Evolutionary conservation across 306 rosid species (phyloP).

Genomic region (Rosa chinensis): DNA sequence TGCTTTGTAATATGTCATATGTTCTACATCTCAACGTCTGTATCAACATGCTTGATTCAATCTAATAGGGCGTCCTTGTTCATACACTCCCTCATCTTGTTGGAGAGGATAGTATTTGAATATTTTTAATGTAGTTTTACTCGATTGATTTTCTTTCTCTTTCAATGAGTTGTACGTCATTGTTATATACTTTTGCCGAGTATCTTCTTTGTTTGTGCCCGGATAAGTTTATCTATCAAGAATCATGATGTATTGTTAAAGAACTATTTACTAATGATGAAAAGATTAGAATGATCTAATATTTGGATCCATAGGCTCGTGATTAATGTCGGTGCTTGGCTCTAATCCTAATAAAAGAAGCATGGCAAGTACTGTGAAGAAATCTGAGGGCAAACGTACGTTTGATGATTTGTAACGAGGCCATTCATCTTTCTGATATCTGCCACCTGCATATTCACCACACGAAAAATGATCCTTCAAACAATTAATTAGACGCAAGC

Average conservation of each 20-base stretch:
- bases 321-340: too few relatives aligned
- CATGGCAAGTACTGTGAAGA: constrained; percentile 30
- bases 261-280: background rate
- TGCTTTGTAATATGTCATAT: background rate
- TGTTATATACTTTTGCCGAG: background rate
- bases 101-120: background rate
- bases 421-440: constrained; percentile 79
- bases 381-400: constrained; percentile 86
- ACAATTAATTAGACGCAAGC: too few relatives aligned
- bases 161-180: background rate
- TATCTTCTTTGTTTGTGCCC: background rate
- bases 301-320: background rate
- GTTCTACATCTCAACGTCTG: background rate
- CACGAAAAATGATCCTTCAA: too few relatives aligned
- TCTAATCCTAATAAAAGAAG: too few relatives aligned
- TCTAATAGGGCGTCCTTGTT: constrained; percentile 1
- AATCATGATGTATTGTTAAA: background rate
- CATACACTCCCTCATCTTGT: background rate
- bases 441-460: constrained; percentile 51
- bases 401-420: constrained; percentile 83
- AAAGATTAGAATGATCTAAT: background rate
- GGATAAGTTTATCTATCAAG: background rate
- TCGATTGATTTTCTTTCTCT: background rate
- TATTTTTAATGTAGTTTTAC: constrained; percentile 1
- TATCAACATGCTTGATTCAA: background rate